Evolutionary conservation across 1,284 basidiomycete species (phyloP), one percentile per base, ranked within the genome.

Genomic region (Albatrellus sp.): DNA sequence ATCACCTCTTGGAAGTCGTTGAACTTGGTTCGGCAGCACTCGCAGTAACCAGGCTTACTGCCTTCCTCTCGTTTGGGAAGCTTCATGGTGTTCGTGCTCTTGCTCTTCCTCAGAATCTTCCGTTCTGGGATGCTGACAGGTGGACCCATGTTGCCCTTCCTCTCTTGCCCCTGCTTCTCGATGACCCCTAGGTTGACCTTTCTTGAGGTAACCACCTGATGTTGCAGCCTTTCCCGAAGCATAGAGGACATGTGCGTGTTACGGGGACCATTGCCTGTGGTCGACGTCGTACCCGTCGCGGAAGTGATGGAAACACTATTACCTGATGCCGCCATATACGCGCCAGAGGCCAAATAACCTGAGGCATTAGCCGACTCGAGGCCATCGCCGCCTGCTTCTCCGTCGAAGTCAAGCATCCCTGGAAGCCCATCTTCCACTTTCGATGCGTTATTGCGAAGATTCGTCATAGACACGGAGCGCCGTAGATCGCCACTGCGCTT

Each of bases 1-100:
- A 80, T 57, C 54, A 94, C 92, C 52, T 71, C 63, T 50, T 80
- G 78, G 55, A 98, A 94, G 62, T 97, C 85, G 0, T 85, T 81
- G 58, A 93, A 99, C 60, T 91, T 90, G 45, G 76, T 58, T 17
- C 94, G 76, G 63, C 96, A 99, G 61, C 93, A 96, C 60, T 99
- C 96, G 64, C 96, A 99, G 64, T 98, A 98, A 9, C 96, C 96
- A 6, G 93, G 90, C 61, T 90, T 97, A 57, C 75, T 84, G 43
- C 76, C 84, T 65, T 90, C 89, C 49, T 89, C 83, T 33, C 87
- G 76, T 56, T 76, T 81, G 6, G 83, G 76, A 43, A 87, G 63
- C 50, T 75, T 70, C 40, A 89, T 62, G 0, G 81, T 85, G 56
- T 83, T 84, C 40, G 80, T 88, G 52, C 85, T 88, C 54, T 77